Percentiles rank a stretch among this genome's conserved stretches.
These are phyloP conservation scores for Acanthamoeba comandoni DNA, from an alignment of 208 protist genomes.

Conservation along the genomic window DNA sequence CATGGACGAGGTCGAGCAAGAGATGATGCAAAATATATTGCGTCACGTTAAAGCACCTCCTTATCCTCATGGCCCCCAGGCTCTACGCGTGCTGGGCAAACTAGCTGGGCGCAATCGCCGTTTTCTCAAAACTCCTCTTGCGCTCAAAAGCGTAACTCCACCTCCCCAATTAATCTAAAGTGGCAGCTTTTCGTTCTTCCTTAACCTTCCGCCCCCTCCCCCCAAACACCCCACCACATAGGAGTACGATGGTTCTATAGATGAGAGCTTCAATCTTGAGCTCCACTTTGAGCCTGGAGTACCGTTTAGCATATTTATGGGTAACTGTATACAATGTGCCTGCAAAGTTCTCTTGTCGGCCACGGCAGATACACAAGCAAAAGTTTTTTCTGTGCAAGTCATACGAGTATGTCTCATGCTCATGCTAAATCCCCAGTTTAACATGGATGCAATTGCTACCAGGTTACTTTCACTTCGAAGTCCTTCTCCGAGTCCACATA, in stretches of 20 bases:
- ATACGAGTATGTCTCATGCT: background rate
- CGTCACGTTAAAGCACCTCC: constrained; percentile 80
- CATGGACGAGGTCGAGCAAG: constrained; percentile 79
- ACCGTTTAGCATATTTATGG: background rate
- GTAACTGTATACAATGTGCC: background rate
- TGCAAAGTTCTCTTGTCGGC: background rate
- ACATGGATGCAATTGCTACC: background rate
- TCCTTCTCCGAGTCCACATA: no score
- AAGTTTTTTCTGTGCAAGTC: background rate
- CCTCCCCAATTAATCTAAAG: background rate
- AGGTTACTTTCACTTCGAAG: background rate
- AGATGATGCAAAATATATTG: constrained; percentile 84
- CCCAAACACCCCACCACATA: background rate
- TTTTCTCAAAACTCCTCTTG: constrained; percentile 72
- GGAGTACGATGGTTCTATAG: background rate
- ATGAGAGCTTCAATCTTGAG: background rate
- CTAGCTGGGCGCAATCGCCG: constrained; percentile 89
- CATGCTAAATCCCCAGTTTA: constrained; percentile 4
- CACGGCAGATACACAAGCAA: background rate
- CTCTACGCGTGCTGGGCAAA: constrained; percentile 90
- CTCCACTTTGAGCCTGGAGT: constrained; percentile 7
- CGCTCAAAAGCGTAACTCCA: background rate
- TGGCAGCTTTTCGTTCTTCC: background rate
- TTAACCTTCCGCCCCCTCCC: background rate
- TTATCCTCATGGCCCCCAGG: constrained; percentile 79